Conservation (phyloP, 352 stramenopile genomes). For the Pythium apleroticum region DNA sequence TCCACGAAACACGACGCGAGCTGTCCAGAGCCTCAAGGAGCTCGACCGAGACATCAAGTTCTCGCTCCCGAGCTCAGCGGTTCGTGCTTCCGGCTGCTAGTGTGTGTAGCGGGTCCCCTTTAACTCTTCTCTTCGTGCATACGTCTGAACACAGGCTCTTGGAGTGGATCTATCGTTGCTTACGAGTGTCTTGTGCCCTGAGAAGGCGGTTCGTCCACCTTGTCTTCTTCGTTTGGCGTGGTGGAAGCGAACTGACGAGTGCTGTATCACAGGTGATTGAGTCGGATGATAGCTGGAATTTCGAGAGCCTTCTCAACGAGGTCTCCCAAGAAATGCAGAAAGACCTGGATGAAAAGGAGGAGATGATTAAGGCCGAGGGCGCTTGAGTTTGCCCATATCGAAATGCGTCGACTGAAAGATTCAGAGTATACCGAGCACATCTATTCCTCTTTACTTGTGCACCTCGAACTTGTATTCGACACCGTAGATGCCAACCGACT, state of each 20-base stretch:
- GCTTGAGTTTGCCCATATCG: constrained; percentile 21
- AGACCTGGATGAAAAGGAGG: constrained; percentile 76
- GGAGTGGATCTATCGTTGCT: constrained; percentile 70
- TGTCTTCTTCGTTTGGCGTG: neutral
- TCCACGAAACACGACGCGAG: constrained; percentile 66
- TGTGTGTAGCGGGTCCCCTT: neutral
- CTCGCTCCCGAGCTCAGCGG: constrained; percentile 54
- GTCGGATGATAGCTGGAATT: constrained; percentile 70
- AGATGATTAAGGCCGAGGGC: constrained; percentile 47
- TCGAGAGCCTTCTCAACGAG: constrained; percentile 75
- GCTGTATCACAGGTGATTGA: constrained; percentile 50
- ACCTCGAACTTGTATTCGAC: constrained; percentile 83
- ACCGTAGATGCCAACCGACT: constrained; percentile 76
- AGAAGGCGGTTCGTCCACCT: constrained; percentile 54
- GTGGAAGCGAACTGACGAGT: neutral
- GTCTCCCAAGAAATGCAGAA: constrained; percentile 81
- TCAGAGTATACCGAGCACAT: neutral
- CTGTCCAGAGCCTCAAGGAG: constrained; percentile 75
- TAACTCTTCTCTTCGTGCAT: neutral
- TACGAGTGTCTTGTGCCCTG: constrained; percentile 61
- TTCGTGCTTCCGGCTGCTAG: constrained; percentile 14
- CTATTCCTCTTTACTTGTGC: constrained; percentile 55
- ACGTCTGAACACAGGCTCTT: constrained; percentile 36
- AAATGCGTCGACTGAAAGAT: too few relatives aligned
- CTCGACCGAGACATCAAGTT: constrained; percentile 81